Base-by-base conservation (phyloP, 2,329 filamentous ascomycete species). In the Ceratocystis huliohia region DNA sequence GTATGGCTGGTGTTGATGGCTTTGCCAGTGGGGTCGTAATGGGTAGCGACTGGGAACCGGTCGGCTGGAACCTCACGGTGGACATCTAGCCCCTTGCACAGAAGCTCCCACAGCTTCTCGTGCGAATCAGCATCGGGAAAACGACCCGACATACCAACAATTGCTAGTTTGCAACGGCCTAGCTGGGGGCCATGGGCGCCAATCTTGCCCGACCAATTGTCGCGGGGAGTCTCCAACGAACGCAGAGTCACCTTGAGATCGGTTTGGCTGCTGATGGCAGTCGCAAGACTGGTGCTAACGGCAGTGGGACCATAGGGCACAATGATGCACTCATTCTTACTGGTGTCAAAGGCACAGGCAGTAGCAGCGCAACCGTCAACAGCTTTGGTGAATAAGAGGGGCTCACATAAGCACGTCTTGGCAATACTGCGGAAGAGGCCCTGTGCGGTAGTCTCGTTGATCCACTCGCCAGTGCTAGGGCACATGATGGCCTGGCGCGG, bases 81-180 rank as follows among this genome's bases (percentile, higher is more conserved):
- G 13, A 88, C 84, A 73, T 89, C 87, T 0, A 85, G 78, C 13
- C 87, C 87, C 69, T 84, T 81, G 70, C 83, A 80, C 7, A 91
- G 77, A 1, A 90, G 76, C 44, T 88, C 82, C 87, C 87, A 90
- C 74, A 79, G 74, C 63, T 75, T 74, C n/a, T 75, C 74, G 3
- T 75, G 75, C 10, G 69, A 74, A 0, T 74, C 74, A 3, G 74
- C 75, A 4, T 78, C 78, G 0, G 79, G 78, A 25, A 80, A 76
- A 0, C 79, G 73, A 37, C 79, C 79, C 0, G 75, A 75, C 70
- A 75, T 77, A 64, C 91, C 91, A 44, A 96, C 88, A 69, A 96
- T 91, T 67, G 91, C 91, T 69, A 96, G 83, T 75, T 91, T 92
- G 73, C 84, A 83, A 71, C 83, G 76, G 15, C 77, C 77, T 7